Base-by-base conservation (phyloP, 352 stramenopile species). In the Globisporangium cylindrosporum region DNA sequence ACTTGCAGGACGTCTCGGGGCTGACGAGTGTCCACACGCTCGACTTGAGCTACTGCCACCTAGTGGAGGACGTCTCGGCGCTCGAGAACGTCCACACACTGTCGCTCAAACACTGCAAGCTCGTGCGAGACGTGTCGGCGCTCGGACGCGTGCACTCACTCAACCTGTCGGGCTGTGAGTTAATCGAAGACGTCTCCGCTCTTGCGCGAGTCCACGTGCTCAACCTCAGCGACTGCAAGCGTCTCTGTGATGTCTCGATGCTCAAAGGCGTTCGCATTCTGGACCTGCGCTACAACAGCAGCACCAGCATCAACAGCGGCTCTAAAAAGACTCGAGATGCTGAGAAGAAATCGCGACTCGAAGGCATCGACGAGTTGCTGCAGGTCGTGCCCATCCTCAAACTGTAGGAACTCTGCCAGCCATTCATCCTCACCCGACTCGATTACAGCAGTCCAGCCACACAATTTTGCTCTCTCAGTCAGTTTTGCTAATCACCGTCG, bases 201-300 rank as follows among this genome's bases (percentile, higher is more conserved):
- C 72, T 91, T 60, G 53, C 62, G 8, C 53, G 65, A 1, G 79
- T 92, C 48, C 83, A 89, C 64, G 83, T 75, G 32, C 73, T 93
- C 53, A 88, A 77, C 32, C 73, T 92, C 48, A 84, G 83, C 62
- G 81, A 91, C 63, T 88, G 80, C 68, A 75, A 71, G 5, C 76
- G 73, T 4, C 60, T 92, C 10, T 25, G 51, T 0, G 77, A 92
- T 57, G 82, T 92, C 4, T 79, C 73, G 24, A 71, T 75, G 22
- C 74, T 93, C 24, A 68, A 72, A 6, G 54, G 48, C 6, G 66
- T 83, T 10, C 80, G 90, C 61, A 78, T 75, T 24, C 69, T 93
- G 41, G 78, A 90, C 65, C 62, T 93, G 38, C 81, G 83, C 46
- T 90, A 84, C 74, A 91, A 89, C 69, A 72, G 67, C 24, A 72